Evolutionary conservation across 2,329 filamentous ascomycete species (phyloP).

Genomic region (Fonsecaea pugnacius): DNA sequence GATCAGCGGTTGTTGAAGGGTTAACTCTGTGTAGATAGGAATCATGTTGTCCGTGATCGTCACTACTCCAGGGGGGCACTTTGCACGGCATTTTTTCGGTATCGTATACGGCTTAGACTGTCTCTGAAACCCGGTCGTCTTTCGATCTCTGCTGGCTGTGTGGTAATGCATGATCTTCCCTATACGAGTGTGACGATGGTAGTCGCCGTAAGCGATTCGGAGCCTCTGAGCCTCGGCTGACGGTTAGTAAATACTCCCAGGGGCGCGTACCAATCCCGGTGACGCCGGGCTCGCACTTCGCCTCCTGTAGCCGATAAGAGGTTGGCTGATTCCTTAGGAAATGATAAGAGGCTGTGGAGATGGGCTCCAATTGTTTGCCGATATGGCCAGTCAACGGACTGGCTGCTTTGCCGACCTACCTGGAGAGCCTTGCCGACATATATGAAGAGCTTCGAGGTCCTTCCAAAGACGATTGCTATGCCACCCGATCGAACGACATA

Average conservation of each 20-base stretch:
- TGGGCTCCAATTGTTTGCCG: conserved; percentile 15
- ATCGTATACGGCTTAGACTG: neutral
- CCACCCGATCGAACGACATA: neutral
- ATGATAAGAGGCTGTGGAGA: conserved; percentile 6
- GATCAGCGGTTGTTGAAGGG: conserved; percentile 4
- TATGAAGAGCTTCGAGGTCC: neutral
- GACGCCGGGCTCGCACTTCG: neutral
- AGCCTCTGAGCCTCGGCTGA: neutral
- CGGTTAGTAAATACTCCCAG: neutral
- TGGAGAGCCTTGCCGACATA: neutral
- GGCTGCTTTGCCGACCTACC: neutral
- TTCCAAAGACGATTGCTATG: neutral
- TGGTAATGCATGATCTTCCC: neutral
- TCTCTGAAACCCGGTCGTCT: neutral
- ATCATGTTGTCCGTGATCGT: neutral
- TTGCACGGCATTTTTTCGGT: neutral
- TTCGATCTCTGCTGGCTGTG: neutral
- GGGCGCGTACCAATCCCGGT: neutral
- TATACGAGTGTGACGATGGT: neutral
- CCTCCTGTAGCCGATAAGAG: neutral
- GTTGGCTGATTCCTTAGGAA: neutral
- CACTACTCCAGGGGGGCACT: neutral
- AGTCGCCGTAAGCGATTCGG: neutral
- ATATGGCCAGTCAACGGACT: conserved; percentile 6
- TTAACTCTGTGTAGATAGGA: neutral